These are phyloP conservation scores for Helichrysum umbraculigerum DNA, from an alignment of 129 eudicot species.

Conservation along the genomic window DNA sequence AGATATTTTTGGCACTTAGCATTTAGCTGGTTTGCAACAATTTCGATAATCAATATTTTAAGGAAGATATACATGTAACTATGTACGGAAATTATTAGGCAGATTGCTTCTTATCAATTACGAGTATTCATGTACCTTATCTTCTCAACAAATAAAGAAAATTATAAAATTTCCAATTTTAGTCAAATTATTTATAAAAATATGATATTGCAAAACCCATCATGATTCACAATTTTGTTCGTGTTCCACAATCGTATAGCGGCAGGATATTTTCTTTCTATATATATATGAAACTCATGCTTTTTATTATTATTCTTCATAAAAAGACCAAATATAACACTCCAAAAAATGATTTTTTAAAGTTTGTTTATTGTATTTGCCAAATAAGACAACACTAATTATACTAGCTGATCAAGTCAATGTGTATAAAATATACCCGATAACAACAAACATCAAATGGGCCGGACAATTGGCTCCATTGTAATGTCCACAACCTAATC, in stretches of 20 bases:
- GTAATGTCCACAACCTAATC: slow-evolving; percentile 33
- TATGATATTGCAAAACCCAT: neutral
- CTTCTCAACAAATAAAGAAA: too few relatives aligned
- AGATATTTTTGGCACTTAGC: too few relatives aligned
- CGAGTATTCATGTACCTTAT: too few relatives aligned
- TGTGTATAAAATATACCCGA: slow-evolving; percentile 16
- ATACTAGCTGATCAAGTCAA: slow-evolving; percentile 35
- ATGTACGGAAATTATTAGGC: too few relatives aligned
- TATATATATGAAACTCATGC: neutral
- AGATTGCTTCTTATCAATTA: too few relatives aligned
- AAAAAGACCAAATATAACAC: slow-evolving; percentile 12
- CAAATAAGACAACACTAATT: slow-evolving; percentile 25
- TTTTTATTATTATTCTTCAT: neutral
- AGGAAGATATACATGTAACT: too few relatives aligned
- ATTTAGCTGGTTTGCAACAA: too few relatives aligned
- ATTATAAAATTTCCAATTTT: too few relatives aligned
- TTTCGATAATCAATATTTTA: too few relatives aligned
- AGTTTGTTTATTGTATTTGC: neutral
- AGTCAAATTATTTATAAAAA: too few relatives aligned
- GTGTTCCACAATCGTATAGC: neutral
- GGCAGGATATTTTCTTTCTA: too few relatives aligned
- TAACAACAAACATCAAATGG: slow-evolving; percentile 27
- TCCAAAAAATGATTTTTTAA: neutral
- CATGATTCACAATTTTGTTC: neutral
- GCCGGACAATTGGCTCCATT: slow-evolving; percentile 38